phyloP scores from a whole-genome alignment of 2,329 filamentous ascomycete genomes.

The Stemphylium beticola region DNA sequence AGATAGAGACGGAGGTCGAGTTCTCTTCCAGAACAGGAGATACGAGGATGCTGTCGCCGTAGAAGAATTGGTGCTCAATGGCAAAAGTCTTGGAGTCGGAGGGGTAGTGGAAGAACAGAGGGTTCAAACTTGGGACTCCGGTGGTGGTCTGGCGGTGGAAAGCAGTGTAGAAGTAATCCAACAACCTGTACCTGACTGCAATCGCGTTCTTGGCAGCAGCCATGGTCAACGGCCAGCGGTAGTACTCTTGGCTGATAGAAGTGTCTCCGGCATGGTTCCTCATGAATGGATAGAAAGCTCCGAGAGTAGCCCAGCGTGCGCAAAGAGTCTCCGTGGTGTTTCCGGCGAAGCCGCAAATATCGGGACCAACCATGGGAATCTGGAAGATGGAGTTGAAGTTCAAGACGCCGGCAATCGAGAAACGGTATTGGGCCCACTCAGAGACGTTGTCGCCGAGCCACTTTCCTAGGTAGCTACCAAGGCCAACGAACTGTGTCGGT shows the following conservation, averaged over 20 bases:
- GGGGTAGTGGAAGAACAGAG: slow-evolving; percentile 74
- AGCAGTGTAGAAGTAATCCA: slow-evolving; percentile 80
- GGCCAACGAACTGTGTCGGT: slow-evolving; percentile 65
- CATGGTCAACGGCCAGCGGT: slow-evolving; percentile 56
- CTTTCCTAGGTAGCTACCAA: slow-evolving; percentile 65
- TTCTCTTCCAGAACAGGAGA: slow-evolving; percentile 62
- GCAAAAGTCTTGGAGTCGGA: slow-evolving; percentile 58
- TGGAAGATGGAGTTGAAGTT: slow-evolving; percentile 56
- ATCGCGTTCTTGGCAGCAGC: slow-evolving; percentile 71
- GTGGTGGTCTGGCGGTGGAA: slow-evolving; percentile 64
- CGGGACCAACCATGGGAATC: slow-evolving; percentile 57
- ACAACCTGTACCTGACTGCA: slow-evolving; percentile 70
- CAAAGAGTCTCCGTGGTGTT: slow-evolving; percentile 73
- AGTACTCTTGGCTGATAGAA: slow-evolving; percentile 69
- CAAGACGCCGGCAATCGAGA: slow-evolving; percentile 49
- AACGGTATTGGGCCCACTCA: slow-evolving; percentile 52
- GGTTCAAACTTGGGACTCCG: slow-evolving; percentile 70
- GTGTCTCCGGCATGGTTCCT: slow-evolving; percentile 69
- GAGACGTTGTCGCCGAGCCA: slow-evolving; percentile 63
- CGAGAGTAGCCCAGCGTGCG: slow-evolving; percentile 73
- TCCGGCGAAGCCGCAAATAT: slow-evolving; percentile 76
- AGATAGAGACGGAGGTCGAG: slow-evolving; percentile 59
- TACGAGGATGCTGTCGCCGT: slow-evolving; percentile 62
- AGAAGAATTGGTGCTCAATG: slow-evolving; percentile 65
- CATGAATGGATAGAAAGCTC: slow-evolving; percentile 77